Conservation (phyloP, 805 yeast genomes). For the Monosporozyma unispora region DNA sequence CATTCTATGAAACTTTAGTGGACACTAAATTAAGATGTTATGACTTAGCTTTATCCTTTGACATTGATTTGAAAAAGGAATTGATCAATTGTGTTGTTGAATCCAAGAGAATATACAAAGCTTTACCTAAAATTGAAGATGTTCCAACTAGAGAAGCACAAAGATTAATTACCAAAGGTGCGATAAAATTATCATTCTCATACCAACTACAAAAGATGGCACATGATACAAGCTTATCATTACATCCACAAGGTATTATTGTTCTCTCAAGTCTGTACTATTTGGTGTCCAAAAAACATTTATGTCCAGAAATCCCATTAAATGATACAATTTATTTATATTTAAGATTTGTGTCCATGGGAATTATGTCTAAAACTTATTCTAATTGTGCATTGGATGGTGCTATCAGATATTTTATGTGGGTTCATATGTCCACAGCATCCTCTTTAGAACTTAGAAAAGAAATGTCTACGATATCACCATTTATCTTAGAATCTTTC, state of each 20-base stretch:
- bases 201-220: conserved; percentile 26
- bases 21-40: conserved; percentile 35
- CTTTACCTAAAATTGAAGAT: conserved; percentile 22
- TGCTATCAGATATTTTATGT: conserved; percentile 29
- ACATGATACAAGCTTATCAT: conserved; percentile 24
- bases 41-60: conserved; percentile 54
- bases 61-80: conserved; percentile 43
- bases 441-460: conserved; percentile 13
- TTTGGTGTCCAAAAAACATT: conserved; percentile 13
- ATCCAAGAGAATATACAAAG: conserved; percentile 36
- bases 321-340: conserved; percentile 34
- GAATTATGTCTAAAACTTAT: conserved; percentile 19
- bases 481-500: conserved; percentile 30
- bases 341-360: conserved; percentile 36
- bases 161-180: conserved; percentile 30
- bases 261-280: conserved; percentile 20
- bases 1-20: conserved; percentile 17
- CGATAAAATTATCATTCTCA: conserved; percentile 32
- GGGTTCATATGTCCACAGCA: conserved; percentile 28
- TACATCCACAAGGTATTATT: conserved; percentile 30
- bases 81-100: conserved; percentile 32
- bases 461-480: conserved; percentile 22
- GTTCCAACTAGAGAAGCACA: conserved; percentile 26
- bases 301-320: conserved; percentile 14
- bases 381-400: conserved; percentile 23